Evolutionary conservation across 352 stramenopile genomes (phyloP).

Genomic region (Globisporangium perplexum): DNA sequence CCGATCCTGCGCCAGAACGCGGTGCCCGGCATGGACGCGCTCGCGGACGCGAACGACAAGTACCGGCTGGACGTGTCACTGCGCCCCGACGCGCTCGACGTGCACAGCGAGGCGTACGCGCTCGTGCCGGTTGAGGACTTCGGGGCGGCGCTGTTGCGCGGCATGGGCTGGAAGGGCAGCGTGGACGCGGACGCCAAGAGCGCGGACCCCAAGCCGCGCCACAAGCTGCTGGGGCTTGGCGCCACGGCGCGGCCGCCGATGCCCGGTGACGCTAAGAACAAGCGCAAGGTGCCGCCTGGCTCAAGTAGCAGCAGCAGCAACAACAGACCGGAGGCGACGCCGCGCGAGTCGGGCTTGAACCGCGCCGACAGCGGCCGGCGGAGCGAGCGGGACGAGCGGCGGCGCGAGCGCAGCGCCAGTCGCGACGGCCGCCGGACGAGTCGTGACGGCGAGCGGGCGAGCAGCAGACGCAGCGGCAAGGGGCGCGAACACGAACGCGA

Average conservation of each 20-base stretch:
- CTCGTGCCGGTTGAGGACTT: conserved; percentile 93
- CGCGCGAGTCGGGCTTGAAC: conserved; percentile 10
- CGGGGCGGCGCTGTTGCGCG: conserved; percentile 92
- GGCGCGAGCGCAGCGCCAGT: conserved; percentile 14
- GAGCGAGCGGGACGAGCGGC: conserved; percentile 9
- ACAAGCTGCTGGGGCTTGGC: conserved; percentile 91
- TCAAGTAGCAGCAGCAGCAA: not conserved
- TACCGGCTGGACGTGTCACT: conserved; percentile 78
- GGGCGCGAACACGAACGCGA: no score
- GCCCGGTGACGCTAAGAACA: conserved; percentile 40
- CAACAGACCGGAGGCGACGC: not conserved
- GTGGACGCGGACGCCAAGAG: conserved; percentile 43
- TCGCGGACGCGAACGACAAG: conserved; percentile 76
- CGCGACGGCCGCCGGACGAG: conserved; percentile 7
- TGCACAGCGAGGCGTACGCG: conserved; percentile 84
- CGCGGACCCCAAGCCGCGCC: conserved; percentile 62
- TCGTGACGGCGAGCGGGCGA: conserved; percentile 1
- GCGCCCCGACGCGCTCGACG: conserved; percentile 75
- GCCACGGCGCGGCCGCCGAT: conserved; percentile 72
- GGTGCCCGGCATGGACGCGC: conserved; percentile 54
- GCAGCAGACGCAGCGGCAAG: conserved; percentile 3
- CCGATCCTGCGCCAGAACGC: conserved; percentile 75
- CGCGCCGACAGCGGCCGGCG: conserved; percentile 5
- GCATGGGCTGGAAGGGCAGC: conserved; percentile 96
- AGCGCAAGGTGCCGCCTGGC: conserved; percentile 12